Percentiles rank a stretch among this genome's conserved stretches.
These are phyloP conservation scores for Blastocystis sp. DNA, from an alignment of 352 stramenopile genomes.

Conservation along the genomic window DNA sequence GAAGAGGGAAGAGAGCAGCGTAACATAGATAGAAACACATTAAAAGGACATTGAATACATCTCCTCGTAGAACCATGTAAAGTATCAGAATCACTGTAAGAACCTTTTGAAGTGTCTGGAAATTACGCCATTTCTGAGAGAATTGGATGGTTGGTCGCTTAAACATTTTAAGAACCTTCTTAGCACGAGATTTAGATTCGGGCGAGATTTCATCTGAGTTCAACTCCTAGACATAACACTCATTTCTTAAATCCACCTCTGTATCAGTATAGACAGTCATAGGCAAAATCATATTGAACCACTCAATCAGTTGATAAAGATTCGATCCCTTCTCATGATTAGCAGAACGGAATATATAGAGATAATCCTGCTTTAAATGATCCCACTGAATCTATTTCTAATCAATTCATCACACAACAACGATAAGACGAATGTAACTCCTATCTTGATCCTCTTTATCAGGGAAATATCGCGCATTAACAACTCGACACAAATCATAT, in stretches of 20 bases:
- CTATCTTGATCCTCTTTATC: neutral
- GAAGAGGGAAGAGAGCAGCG: constrained; percentile 32
- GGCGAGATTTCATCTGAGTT: neutral
- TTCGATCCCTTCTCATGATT: constrained; percentile 19
- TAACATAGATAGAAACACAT: constrained; percentile 64
- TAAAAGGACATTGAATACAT: constrained; percentile 18
- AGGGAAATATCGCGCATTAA: constrained; percentile 57
- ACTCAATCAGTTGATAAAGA: constrained; percentile 51
- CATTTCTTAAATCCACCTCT: neutral
- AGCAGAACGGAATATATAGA: constrained; percentile 43
- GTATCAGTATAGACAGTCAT: constrained; percentile 12
- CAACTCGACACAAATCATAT: constrained; percentile 50
- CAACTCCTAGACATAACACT: neutral
- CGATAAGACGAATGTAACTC: constrained; percentile 48
- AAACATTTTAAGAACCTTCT: constrained; percentile 37
- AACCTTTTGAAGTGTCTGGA: neutral
- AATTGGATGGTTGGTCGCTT: constrained; percentile 6
- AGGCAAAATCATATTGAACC: constrained; percentile 42
- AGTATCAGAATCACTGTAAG: constrained; percentile 30
- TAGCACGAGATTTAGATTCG: neutral
- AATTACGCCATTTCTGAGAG: constrained; percentile 19
- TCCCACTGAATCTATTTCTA: constrained; percentile 55
- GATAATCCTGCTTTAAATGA: constrained; percentile 44
- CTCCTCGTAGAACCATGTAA: constrained; percentile 11
- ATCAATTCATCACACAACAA: neutral